Evolutionary conservation across 352 stramenopile genomes (phyloP).

Genomic region (Globisporangium mamillatum): DNA sequence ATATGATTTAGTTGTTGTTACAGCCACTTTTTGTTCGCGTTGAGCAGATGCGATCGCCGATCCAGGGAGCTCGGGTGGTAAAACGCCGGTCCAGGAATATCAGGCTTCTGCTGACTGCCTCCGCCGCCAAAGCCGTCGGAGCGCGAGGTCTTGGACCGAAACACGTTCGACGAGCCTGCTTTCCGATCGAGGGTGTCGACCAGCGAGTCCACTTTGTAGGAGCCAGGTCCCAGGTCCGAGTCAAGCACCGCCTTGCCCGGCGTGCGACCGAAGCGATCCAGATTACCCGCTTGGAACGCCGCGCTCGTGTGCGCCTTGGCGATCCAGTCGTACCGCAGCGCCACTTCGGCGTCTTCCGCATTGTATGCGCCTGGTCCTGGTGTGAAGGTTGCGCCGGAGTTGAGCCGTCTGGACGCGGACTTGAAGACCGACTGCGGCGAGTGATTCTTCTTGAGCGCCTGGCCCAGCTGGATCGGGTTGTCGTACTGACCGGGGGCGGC

Average conservation of each 20-base stretch:
- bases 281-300: conserved; percentile 49
- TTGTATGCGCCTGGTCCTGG: conserved; percentile 69
- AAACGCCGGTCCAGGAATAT: conserved; percentile 55
- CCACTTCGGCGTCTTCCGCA: conserved; percentile 54
- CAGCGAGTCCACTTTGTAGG: conserved; percentile 34
- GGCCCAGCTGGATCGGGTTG: conserved; percentile 50
- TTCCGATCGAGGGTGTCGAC: conserved; percentile 13
- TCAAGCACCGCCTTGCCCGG: conserved; percentile 39
- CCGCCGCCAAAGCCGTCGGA: conserved; percentile 15
- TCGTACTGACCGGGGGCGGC: conserved; percentile 73
- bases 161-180: conserved; percentile 20
- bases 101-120: conserved; percentile 16
- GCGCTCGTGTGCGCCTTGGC: conserved; percentile 57
- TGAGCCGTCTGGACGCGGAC: conserved; percentile 57
- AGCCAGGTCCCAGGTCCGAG: conserved; percentile 53
- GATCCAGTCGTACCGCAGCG: conserved; percentile 67
- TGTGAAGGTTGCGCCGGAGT: conserved; percentile 29
- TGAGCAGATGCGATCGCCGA: conserved; percentile 66
- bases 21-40: conserved; percentile 81
- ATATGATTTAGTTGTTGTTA: conserved; percentile 16
- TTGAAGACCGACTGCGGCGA: conserved; percentile 60
- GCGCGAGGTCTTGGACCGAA: conserved; percentile 34
- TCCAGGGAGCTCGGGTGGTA: conserved; percentile 57
- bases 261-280: conserved; percentile 54
- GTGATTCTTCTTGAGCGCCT: conserved; percentile 17